Conservation (phyloP, 1,284 basidiomycete genomes). For the Ustilago bromivora region DNA sequence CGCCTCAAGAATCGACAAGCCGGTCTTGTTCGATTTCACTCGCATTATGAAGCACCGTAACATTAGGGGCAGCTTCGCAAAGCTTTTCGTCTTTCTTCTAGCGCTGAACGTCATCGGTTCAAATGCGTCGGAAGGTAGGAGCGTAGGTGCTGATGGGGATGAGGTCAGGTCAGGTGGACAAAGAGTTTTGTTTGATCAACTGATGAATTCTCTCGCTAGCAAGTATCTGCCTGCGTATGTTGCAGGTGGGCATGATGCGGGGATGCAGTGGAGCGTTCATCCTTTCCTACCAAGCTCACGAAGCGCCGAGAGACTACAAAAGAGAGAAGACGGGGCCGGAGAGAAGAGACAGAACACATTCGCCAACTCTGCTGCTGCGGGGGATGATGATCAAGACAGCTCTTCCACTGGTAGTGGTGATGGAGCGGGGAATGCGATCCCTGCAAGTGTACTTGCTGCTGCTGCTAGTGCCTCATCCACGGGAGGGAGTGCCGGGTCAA, state of each 20-base stretch:
- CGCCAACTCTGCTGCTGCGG: background rate
- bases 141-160: background rate
- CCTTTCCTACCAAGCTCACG: slow-evolving; percentile 24
- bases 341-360: slow-evolving; percentile 22
- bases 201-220: slow-evolving; percentile 15
- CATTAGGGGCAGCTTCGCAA: background rate
- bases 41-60: background rate
- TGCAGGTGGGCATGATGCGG: background rate
- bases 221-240: slow-evolving; percentile 20
- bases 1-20: slow-evolving; percentile 3
- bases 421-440: slow-evolving; percentile 15
- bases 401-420: slow-evolving; percentile 1
- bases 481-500: background rate
- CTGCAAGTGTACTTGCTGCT: slow-evolving; percentile 23
- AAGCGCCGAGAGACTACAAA: background rate
- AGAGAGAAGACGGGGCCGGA: background rate
- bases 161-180: slow-evolving; percentile 2
- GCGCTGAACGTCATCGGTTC: background rate
- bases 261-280: slow-evolving; percentile 33
- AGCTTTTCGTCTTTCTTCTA: background rate
- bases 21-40: background rate
- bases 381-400: background rate
- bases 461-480: slow-evolving; percentile 1
- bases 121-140: background rate
- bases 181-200: slow-evolving; percentile 39